Percentiles rank a stretch among this genome's conserved stretches.
These are phyloP conservation scores for Phytophthora sansomeana DNA, from an alignment of 352 stramenopile species.

Conservation along the genomic window DNA sequence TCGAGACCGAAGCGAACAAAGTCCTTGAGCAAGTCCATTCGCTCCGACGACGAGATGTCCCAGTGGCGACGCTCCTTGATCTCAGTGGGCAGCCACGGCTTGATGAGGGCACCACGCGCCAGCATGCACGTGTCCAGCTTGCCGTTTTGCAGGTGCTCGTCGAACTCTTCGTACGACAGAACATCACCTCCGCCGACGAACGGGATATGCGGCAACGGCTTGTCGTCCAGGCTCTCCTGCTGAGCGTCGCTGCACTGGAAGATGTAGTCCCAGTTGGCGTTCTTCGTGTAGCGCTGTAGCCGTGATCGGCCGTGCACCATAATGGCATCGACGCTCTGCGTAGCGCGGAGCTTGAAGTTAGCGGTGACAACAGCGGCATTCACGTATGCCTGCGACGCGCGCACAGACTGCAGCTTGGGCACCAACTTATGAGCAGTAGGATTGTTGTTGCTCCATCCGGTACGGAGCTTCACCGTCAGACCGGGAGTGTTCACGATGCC, in stretches of 20 bases:
- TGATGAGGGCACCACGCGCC: conserved; percentile 96
- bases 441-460: conserved; percentile 96
- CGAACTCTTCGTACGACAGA: conserved; percentile 86
- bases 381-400: conserved; percentile 71
- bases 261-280: conserved; percentile 99
- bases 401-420: conserved; percentile 87
- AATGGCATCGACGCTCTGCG: conserved; percentile 77
- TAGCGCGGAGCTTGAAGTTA: conserved; percentile 74
- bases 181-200: conserved; percentile 95
- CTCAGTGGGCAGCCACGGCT: conserved; percentile 99
- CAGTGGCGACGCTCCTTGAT: conserved; percentile 98
- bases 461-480: conserved; percentile 99
- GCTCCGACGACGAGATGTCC: conserved; percentile 97
- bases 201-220: conserved; percentile 55
- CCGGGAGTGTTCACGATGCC: conserved; percentile 50
- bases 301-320: conserved; percentile 97
- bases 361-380: conserved; percentile 78
- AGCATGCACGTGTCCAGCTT: conserved; percentile 93
- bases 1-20: conserved; percentile 98
- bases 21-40: conserved; percentile 97
- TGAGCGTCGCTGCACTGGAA: conserved; percentile 84
- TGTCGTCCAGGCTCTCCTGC: conserved; percentile 29
- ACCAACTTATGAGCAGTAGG: conserved; percentile 95
- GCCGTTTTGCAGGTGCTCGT: conserved; percentile 83
- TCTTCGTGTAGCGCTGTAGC: conserved; percentile 97